Evolutionary conservation across 208 protist species (phyloP).

Genomic region (Wallacemonas sp.): DNA sequence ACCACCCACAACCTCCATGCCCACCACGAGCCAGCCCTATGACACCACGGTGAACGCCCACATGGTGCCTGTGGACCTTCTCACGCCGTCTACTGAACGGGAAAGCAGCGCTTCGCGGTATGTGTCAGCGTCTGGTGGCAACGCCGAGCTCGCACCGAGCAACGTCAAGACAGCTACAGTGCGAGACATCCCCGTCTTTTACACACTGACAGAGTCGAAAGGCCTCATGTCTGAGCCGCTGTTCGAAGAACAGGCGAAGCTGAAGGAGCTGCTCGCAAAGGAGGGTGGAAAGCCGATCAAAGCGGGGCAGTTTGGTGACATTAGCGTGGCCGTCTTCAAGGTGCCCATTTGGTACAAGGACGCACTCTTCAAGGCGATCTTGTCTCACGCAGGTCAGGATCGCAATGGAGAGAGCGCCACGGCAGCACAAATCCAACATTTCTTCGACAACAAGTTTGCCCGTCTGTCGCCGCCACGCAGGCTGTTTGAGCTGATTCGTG

Average conservation of each 20-base stretch:
- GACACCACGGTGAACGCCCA: conserved; percentile 36
- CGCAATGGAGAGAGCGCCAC: conserved; percentile 43
- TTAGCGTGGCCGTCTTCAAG: conserved; percentile 73
- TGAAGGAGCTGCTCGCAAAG: conserved; percentile 53
- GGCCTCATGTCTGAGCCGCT: conserved; percentile 32
- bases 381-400: conserved; percentile 17
- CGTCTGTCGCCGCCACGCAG: conserved; percentile 60
- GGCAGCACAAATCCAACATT: conserved; percentile 50
- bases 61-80: conserved; percentile 42
- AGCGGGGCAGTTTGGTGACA: conserved; percentile 59
- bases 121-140: conserved; percentile 54
- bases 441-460: conserved; percentile 58
- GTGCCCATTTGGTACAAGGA: conserved; percentile 84
- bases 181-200: conserved; percentile 76
- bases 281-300: conserved; percentile 20
- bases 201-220: conserved; percentile 57
- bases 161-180: conserved; percentile 63
- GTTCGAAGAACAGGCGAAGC: conserved; percentile 40
- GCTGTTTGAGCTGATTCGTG: conserved; percentile 78
- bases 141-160: conserved; percentile 46
- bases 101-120: conserved; percentile 34
- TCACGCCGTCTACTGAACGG: conserved; percentile 25
- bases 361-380: conserved; percentile 68
- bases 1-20: conserved; percentile 1
- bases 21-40: conserved; percentile 18